A percentile compares a stretch with the other conserved stretches of the same genome.
These are phyloP conservation scores for Cladophialophora psammophila DNA, from an alignment of 2,329 filamentous ascomycete species.

Conservation along the genomic window DNA sequence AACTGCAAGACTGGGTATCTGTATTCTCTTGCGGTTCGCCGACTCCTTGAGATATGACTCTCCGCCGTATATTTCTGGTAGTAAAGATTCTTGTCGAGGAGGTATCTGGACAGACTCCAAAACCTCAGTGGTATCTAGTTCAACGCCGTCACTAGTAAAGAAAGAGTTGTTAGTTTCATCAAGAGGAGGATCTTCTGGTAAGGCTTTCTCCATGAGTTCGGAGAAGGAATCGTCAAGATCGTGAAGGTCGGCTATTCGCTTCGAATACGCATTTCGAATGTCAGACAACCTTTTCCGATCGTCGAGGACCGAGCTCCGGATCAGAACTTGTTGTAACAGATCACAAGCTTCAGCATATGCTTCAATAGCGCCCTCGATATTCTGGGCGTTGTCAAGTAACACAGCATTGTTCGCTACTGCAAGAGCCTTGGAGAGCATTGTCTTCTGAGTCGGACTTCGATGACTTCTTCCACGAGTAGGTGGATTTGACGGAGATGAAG, in stretches of 20 bases:
- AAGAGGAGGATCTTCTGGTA: conserved; percentile 75
- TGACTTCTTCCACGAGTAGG: conserved; percentile 46
- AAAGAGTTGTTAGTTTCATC: conserved; percentile 56
- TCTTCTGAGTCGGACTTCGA: conserved; percentile 77
- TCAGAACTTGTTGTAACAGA: conserved; percentile 85
- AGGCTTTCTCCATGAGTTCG: conserved; percentile 69
- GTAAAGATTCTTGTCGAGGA: conserved; percentile 40
- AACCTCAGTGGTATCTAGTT: conserved; percentile 39
- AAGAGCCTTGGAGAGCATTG: conserved; percentile 93
- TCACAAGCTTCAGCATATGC: conserved; percentile 92
- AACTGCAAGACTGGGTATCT: conserved; percentile 39
- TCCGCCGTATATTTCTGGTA: conserved; percentile 38
- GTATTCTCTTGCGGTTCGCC: conserved; percentile 37
- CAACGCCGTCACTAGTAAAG: conserved; percentile 38
- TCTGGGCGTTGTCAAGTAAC: conserved; percentile 92
- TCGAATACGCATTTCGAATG: conserved; percentile 90
- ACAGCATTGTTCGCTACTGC: conserved; percentile 97
- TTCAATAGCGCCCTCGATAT: conserved; percentile 87
- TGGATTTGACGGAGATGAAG: not conserved
- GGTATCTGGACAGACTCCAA: conserved; percentile 38
- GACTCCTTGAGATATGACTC: conserved; percentile 34
- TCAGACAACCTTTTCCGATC: conserved; percentile 90
- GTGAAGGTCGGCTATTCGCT: conserved; percentile 84
- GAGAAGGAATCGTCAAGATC: conserved; percentile 66
- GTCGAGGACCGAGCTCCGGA: conserved; percentile 81